Conservation (phyloP, 805 yeast species). For the Yamadazyma philogaea region DNA sequence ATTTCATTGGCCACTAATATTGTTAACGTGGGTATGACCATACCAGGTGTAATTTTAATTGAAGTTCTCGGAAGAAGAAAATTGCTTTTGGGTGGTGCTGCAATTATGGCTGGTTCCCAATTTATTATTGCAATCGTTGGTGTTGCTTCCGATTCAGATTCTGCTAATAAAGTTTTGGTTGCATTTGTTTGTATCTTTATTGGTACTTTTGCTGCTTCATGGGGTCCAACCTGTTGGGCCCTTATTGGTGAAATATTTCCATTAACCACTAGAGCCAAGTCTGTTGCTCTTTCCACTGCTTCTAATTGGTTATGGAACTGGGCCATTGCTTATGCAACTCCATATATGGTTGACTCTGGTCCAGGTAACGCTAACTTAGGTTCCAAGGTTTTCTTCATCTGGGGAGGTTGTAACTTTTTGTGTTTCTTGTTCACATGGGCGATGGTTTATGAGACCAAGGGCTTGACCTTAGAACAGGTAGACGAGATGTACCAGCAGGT, state of each 20-base stretch:
- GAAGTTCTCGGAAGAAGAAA: conserved; percentile 61
- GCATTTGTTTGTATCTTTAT: conserved; percentile 40
- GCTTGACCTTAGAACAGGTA: conserved; percentile 40
- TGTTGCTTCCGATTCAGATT: conserved; percentile 32
- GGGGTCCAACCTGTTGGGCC: conserved; percentile 44
- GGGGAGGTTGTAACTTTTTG: conserved; percentile 40
- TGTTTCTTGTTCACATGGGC: conserved; percentile 32
- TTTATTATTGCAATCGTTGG: conserved; percentile 45
- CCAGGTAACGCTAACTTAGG: conserved; percentile 39
- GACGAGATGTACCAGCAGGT: conserved; percentile 38
- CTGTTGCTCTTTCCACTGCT: conserved; percentile 38
- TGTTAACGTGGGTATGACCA: conserved; percentile 38
- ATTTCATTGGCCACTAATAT: conserved; percentile 40
- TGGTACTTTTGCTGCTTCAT: conserved; percentile 39
- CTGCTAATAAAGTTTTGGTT: conserved; percentile 32
- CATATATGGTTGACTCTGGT: conserved; percentile 40
- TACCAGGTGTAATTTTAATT: conserved; percentile 34
- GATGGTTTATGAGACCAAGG: conserved; percentile 40
- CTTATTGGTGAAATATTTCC: conserved; percentile 37
- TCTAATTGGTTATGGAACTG: conserved; percentile 44
- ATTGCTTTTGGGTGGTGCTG: conserved; percentile 57
- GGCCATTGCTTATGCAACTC: conserved; percentile 41
- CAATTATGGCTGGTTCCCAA: conserved; percentile 59
- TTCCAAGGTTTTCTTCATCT: conserved; percentile 39
- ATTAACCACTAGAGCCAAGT: conserved; percentile 38